Evolutionary conservation across 257 asterid genomes (phyloP).

Genomic region (Solanum chilense): DNA sequence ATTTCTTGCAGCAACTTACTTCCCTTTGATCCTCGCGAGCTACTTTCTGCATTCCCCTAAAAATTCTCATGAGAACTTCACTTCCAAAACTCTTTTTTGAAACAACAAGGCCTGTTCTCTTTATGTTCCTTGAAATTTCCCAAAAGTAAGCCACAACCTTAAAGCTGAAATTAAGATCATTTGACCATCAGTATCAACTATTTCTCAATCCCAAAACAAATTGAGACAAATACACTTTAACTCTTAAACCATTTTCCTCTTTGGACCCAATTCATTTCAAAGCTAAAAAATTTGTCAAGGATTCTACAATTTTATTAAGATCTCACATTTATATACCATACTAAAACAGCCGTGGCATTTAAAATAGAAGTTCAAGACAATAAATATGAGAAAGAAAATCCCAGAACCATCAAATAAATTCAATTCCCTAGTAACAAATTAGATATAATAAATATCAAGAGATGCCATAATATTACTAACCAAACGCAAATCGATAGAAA

Average conservation of each 20-base stretch:
- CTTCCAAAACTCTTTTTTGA: conserved; percentile 42
- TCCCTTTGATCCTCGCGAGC: conserved; percentile 46
- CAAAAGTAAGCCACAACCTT: conserved; percentile 11
- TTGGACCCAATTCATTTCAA: background rate
- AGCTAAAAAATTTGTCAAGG: background rate
- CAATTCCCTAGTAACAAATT: background rate
- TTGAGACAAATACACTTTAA: background rate
- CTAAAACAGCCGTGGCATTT: background rate
- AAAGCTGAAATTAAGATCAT: conserved; percentile 21
- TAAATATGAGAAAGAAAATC: background rate
- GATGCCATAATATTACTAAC: background rate
- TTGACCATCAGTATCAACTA: conserved; percentile 1
- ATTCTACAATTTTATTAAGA: background rate
- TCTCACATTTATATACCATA: background rate
- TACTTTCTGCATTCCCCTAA: conserved; percentile 98
- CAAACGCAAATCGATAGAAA: background rate
- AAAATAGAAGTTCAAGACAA: background rate
- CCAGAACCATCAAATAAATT: background rate
- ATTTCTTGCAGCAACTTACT: conserved; percentile 52
- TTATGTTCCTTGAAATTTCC: conserved; percentile 43
- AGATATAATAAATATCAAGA: background rate
- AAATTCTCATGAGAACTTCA: conserved; percentile 96
- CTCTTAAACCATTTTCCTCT: background rate
- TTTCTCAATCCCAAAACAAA: background rate
- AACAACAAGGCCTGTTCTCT: conserved; percentile 46